These are phyloP conservation scores for Periconia macrospinosa DNA, from an alignment of 2,329 filamentous ascomycete species.

Conservation along the genomic window DNA sequence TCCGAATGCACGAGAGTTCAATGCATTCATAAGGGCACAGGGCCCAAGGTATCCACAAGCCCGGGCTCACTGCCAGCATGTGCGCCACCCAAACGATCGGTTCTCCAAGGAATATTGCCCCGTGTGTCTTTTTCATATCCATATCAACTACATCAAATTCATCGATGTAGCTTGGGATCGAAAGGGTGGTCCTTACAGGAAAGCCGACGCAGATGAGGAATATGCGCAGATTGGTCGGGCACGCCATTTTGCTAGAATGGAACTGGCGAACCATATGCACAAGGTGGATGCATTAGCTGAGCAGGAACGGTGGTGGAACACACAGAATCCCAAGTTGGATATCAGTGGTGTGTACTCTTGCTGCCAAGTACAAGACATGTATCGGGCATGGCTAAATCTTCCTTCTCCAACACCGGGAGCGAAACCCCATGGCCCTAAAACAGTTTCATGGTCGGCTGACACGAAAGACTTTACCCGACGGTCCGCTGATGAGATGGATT, in stretches of 20 bases:
- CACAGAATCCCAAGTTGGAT: background rate
- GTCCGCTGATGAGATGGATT: slow-evolving; percentile 1
- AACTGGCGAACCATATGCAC: background rate
- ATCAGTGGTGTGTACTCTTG: background rate
- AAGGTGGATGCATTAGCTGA: background rate
- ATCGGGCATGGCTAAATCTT: background rate
- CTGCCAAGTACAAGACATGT: background rate
- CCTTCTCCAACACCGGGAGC: background rate
- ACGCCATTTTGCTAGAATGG: background rate
- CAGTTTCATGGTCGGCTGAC: background rate
- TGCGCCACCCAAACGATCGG: background rate
- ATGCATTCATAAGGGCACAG: background rate
- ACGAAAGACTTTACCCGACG: background rate
- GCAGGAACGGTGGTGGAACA: background rate
- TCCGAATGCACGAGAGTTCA: slow-evolving; percentile 1
- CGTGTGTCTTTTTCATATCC: background rate
- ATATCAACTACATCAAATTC: background rate
- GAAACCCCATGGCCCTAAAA: background rate
- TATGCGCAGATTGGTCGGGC: background rate
- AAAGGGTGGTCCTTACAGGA: background rate
- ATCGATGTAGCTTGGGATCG: background rate
- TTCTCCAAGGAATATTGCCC: background rate
- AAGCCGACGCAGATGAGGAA: background rate
- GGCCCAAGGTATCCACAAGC: background rate
- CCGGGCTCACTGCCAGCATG: background rate